Base-by-base conservation (phyloP, 192 early-diverging fungal species). In the Rhizophagus clarus region DNA sequence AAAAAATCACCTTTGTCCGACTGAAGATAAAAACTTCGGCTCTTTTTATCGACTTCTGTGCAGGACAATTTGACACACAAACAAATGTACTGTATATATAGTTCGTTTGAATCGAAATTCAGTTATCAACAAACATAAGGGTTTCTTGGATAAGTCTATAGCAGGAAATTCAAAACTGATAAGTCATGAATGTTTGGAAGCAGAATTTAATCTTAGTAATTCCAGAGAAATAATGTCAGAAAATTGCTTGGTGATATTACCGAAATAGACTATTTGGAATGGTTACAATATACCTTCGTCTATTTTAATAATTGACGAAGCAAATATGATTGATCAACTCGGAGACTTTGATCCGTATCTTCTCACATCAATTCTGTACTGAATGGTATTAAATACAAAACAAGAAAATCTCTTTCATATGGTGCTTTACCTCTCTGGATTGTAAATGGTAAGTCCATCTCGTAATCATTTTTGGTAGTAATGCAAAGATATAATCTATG, bases 71-170 rank as follows among this genome's bases (percentile, higher is more conserved):
- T 15, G 72, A 74, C 49, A 56, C 72, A 56, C 49, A 49, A 11
- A 74, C 14, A 74, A 74, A 31, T n/a, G n/a, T n/a, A n/a, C n/a
- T n/a, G n/a, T n/a, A n/a, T n/a, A n/a, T n/a, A n/a, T n/a, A n/a
- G n/a, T n/a, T n/a, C n/a, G n/a, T n/a, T n/a, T n/a, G n/a, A n/a
- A n/a, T n/a, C n/a, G n/a, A n/a, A n/a, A n/a, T n/a, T n/a, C n/a
- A n/a, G n/a, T n/a, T n/a, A n/a, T n/a, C n/a, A 11, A 74, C 14
- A 74, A 74, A 31, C 31, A 74, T 73, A 73, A 15, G 72, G 72
- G 56, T 73, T 12, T 15, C 47, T 49, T 73, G 22, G 56, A 73
- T n/a, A 73, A 73, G 71, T 20, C n/a, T 49, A 14, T 49, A 49
- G 14, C 12, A 49, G 47, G 14, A 49, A 49, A 49, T 3, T 49